Conservation (phyloP, 2,329 filamentous ascomycete genomes). For the Stylonectria norvegica region DNA sequence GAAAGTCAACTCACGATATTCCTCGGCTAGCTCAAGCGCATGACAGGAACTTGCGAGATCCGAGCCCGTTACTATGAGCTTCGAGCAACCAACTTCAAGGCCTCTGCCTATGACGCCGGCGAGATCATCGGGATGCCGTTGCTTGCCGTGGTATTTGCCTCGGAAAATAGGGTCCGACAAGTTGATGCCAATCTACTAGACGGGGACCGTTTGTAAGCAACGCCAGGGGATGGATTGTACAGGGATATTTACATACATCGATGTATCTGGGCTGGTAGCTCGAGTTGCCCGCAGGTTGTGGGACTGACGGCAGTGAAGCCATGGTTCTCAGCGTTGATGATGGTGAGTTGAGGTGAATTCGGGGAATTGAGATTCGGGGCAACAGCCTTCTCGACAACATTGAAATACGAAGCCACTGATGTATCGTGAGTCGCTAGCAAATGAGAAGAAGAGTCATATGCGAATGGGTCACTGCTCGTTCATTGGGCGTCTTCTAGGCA, state of each 20-base stretch:
- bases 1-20: conserved; percentile 61
- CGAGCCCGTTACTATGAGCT: conserved; percentile 91
- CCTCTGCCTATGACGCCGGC: conserved; percentile 75
- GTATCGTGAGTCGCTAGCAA: conserved; percentile 5
- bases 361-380: conserved; percentile 8
- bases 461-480: conserved; percentile 1
- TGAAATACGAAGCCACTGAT: conserved; percentile 7
- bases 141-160: conserved; percentile 77
- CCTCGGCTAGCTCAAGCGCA: conserved; percentile 68
- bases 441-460: conserved; percentile 1
- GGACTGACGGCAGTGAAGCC: conserved; percentile 21
- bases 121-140: conserved; percentile 71
- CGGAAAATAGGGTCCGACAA: conserved; percentile 88
- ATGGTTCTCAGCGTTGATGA: conserved; percentile 21
- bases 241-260: conserved; percentile 47
- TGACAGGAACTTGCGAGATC: conserved; percentile 74
- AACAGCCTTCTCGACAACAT: conserved; percentile 23
- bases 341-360: conserved; percentile 4
- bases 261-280: conserved; percentile 52
- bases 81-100: conserved; percentile 72
- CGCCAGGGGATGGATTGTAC: conserved; percentile 7
- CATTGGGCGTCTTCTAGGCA: conserved; percentile 17
- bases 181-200: conserved; percentile 80
- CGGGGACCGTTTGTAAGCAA: conserved; percentile 16
- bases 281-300: conserved; percentile 14